Evolutionary conservation across 192 early-diverging fungal species (phyloP).

Genomic region (Funneliformis geosporum): DNA sequence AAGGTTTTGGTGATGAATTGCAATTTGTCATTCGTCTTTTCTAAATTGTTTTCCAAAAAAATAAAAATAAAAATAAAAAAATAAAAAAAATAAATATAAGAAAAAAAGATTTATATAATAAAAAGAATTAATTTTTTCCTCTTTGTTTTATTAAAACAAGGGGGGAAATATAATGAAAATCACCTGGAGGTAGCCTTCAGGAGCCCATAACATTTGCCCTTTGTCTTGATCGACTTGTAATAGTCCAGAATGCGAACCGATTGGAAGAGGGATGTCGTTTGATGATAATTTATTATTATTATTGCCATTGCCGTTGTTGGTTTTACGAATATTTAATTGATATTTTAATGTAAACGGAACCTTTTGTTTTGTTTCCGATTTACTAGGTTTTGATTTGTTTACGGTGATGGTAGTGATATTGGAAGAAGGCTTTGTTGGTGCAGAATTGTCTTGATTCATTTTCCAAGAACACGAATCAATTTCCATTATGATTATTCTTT

Average conservation of each 20-base stretch:
- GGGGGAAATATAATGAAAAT: constrained; percentile 9
- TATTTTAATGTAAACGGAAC: neutral
- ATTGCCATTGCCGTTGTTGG: no score
- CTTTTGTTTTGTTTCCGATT: neutral
- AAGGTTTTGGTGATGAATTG: constrained; percentile 16
- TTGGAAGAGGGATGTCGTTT: neutral
- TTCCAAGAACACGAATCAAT: no score
- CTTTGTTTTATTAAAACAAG: no score
- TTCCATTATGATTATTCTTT: no score
- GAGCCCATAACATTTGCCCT: constrained; percentile 28
- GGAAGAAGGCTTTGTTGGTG: no score
- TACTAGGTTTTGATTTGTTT: neutral
- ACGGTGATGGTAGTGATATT: no score
- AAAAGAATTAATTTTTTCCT: neutral
- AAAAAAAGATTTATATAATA: neutral
- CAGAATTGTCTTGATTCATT: no score
- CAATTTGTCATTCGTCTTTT: constrained; percentile 9
- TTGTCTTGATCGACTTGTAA: constrained; percentile 5
- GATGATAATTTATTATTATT: neutral
- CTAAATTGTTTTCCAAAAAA: constrained; percentile 6
- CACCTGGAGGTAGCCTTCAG: constrained; percentile 26
- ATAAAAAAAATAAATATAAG: neutral
- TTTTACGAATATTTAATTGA: neutral
- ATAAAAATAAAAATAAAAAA: neutral
- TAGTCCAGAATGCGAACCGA: neutral